These are phyloP conservation scores for Clitocybe nebularis DNA, from an alignment of 1,284 basidiomycete genomes.

Conservation along the genomic window DNA sequence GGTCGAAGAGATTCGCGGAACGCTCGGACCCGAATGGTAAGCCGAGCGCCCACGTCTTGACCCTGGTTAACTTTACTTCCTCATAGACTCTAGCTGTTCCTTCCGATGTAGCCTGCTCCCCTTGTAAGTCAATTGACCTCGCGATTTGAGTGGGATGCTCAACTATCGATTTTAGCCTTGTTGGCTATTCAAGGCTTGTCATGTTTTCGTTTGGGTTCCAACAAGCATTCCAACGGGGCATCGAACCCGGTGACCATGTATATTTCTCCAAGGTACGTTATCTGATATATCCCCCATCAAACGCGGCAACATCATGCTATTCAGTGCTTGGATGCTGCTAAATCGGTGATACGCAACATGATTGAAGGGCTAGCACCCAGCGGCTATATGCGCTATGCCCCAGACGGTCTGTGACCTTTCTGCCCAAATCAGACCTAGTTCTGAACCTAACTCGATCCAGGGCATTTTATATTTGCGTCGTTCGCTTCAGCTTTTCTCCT, in stretches of 20 bases:
- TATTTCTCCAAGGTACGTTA: slow-evolving; percentile 64
- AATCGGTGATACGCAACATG: slow-evolving; percentile 61
- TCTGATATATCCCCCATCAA: not conserved
- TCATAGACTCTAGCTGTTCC: slow-evolving; percentile 50
- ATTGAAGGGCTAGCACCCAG: slow-evolving; percentile 63
- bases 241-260: slow-evolving; percentile 56
- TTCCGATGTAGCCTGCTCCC: slow-evolving; percentile 71
- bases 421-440: too few relatives aligned
- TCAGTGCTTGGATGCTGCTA: slow-evolving; percentile 71
- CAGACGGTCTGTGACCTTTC: slow-evolving; percentile 69
- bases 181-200: slow-evolving; percentile 75
- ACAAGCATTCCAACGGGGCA: slow-evolving; percentile 70
- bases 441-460: too few relatives aligned
- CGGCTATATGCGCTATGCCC: slow-evolving; percentile 78
- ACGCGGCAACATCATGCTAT: slow-evolving; percentile 8
- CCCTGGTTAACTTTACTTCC: not conserved
- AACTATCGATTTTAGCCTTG: slow-evolving; percentile 43
- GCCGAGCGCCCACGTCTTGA: slow-evolving; percentile 8
- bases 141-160: slow-evolving; percentile 11
- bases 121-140: slow-evolving; percentile 48
- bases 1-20: slow-evolving; percentile 51
- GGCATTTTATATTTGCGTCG: slow-evolving; percentile 79
- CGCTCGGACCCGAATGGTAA: slow-evolving; percentile 53
- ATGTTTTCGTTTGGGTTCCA: slow-evolving; percentile 87
- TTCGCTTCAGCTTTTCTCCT: slow-evolving; percentile 84